Evolutionary conservation across 1,284 basidiomycete genomes (phyloP).

Genomic region (Leccinum insolens): DNA sequence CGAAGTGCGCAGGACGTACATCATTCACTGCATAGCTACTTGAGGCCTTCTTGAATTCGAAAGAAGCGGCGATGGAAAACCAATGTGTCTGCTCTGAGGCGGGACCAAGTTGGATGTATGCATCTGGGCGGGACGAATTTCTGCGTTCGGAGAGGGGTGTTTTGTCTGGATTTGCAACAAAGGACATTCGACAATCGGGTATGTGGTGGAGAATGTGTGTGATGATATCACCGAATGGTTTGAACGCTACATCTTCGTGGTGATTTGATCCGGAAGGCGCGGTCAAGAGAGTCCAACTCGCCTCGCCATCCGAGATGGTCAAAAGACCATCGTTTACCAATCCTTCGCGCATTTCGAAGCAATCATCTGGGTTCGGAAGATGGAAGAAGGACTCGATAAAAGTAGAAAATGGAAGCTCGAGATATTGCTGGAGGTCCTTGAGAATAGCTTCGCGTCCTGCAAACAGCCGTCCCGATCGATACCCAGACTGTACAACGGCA

Average conservation of each 20-base stretch:
- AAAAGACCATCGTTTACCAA: neutral
- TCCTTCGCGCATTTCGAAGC: neutral
- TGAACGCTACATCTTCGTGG: neutral
- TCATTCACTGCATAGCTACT: neutral
- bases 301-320: neutral
- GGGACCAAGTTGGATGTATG: neutral
- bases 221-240: neutral
- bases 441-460: neutral
- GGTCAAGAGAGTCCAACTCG: neutral
- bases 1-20: neutral
- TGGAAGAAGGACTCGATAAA: neutral
- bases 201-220: neutral
- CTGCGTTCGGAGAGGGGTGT: neutral
- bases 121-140: neutral
- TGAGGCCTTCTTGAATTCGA: neutral
- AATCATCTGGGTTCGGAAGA: neutral
- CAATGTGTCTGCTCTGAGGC: neutral
- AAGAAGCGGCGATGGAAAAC: neutral
- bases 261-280: neutral
- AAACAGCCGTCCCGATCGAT: neutral
- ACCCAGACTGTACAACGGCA: neutral
- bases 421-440: neutral
- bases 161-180: neutral
- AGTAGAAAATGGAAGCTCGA: neutral
- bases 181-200: neutral